Evolutionary conservation across 108 stramenopile species (phyloP), one percentile per base, ranked within the genome.

Genomic region (Mediolabrus comicus): DNA sequence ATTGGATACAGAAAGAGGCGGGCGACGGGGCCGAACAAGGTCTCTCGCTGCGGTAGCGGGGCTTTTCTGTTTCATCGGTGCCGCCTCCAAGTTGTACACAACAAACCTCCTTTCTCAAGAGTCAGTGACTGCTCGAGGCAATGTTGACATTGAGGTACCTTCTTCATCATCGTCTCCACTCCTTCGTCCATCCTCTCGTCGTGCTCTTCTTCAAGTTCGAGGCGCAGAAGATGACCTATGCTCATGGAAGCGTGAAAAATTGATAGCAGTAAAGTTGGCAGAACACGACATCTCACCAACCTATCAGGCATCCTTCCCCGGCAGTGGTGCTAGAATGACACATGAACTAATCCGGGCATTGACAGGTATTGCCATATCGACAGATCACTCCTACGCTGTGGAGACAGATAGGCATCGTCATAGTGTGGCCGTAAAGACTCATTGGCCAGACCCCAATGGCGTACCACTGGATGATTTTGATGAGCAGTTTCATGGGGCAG

Each of bases 351-450:
- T 75, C 8, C 10, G 27, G 16, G 65, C 55, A 2, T 19, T 75
- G 0, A 69, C 74, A 2, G 74, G 74, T 1, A 62, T 75, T 6
- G 46, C 46, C 0, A 49, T 49, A 12, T 26, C 35, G 1, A 75
- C 67, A 2, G 58, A 59, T 5, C 68, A 75, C 38, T 67, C 69
- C 39, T 32, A 53, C 28, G 46, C 61, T 6, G 27, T 34, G 14
- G 32, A 25, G 4, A 35, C 22, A 19, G 38, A 62, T 29, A 51
- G 74, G 14, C 28, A 41, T 27, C 41, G 41, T 35, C 25, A 24
- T 5, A 34, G 27, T 35, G 74, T 75, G 2, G 51, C 74, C n/a
- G 60, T 75, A 3, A 75, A 75, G 34, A 75, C 74, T 10, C 74
- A 75, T 59, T 75, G 36, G 31, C 74, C 74, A 3, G 26, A 36